Conservation (phyloP, 2,329 filamentous ascomycete genomes). For the Kalmusia sp. region DNA sequence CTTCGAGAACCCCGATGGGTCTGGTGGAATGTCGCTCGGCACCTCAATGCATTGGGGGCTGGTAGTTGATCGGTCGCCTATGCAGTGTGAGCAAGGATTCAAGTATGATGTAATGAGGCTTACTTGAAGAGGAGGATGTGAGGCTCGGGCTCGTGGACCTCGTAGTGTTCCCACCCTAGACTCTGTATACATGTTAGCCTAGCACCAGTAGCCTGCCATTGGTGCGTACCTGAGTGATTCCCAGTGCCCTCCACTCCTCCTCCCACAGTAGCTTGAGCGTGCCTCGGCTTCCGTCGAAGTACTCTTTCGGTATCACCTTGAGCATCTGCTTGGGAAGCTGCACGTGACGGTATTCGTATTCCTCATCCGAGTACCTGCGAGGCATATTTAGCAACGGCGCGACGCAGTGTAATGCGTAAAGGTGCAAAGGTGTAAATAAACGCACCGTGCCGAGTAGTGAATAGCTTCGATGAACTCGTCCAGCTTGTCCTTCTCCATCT, state of each 20-base stretch:
- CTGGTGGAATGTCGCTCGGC: conserved; percentile 9
- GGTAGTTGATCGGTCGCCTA: conserved; percentile 85
- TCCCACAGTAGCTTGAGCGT: conserved; percentile 97
- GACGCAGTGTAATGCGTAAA: too few relatives aligned
- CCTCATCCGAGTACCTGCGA: conserved; percentile 86
- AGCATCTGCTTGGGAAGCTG: conserved; percentile 98
- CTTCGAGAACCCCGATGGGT: conserved; percentile 9
- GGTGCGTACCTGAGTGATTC: conserved; percentile 86
- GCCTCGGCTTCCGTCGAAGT: conserved; percentile 86
- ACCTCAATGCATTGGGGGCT: conserved; percentile 64
- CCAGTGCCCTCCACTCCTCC: conserved; percentile 95
- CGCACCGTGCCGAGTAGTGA: conserved; percentile 91
- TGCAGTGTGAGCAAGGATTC: conserved; percentile 14
- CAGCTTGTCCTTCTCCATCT: conserved; percentile 80
- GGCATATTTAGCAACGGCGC: conserved; percentile 22
- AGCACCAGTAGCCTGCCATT: not conserved
- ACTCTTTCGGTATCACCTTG: conserved; percentile 93
- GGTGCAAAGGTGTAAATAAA: conserved; percentile 25
- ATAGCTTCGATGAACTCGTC: conserved; percentile 94
- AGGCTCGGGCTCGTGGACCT: conserved; percentile 97
- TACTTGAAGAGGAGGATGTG: conserved; percentile 99
- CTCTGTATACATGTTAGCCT: conserved; percentile 65
- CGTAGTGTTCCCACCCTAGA: conserved; percentile 98
- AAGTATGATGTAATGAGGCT: conserved; percentile 46
- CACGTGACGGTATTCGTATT: conserved; percentile 97